phyloP scores from a whole-genome alignment of 352 stramenopile species.

The Phytophthora tentaculata region DNA sequence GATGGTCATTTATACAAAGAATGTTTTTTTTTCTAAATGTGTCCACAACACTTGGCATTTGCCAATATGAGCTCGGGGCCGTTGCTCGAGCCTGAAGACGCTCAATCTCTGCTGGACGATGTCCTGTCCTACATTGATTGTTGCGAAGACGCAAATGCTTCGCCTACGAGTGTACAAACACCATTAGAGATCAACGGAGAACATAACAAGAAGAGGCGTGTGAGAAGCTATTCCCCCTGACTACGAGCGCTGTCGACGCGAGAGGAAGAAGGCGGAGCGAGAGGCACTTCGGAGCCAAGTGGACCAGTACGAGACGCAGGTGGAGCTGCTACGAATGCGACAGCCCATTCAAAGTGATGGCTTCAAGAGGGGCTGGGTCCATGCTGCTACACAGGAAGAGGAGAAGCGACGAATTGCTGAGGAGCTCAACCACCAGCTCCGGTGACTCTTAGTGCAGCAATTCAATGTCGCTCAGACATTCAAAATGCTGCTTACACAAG shows the following conservation, averaged over 20 bases:
- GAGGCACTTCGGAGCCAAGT: not conserved
- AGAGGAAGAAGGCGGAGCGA: not conserved
- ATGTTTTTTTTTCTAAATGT: not conserved
- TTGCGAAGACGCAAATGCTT: not conserved
- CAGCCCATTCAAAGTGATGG: not conserved
- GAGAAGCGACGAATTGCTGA: constrained; percentile 19
- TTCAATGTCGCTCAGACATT: not conserved
- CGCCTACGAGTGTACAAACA: not conserved
- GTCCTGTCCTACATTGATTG: not conserved
- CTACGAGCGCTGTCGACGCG: not conserved
- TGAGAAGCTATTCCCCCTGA: not conserved
- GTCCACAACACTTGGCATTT: not conserved
- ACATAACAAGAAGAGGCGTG: not conserved
- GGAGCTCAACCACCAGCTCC: constrained; percentile 23
- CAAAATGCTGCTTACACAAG: not conserved
- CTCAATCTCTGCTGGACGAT: not conserved
- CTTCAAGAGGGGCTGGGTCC: constrained; percentile 23
- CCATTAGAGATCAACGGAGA: no score
- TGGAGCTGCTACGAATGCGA: not conserved
- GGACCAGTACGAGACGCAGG: not conserved
- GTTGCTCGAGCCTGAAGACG: not conserved
- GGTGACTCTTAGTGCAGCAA: constrained; percentile 8
- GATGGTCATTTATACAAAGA: not conserved
- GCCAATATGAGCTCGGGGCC: not conserved
- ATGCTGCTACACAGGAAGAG: constrained; percentile 12